These are phyloP conservation scores for Cryphonectria japonica DNA, from an alignment of 2,329 filamentous ascomycete genomes.

Conservation along the genomic window DNA sequence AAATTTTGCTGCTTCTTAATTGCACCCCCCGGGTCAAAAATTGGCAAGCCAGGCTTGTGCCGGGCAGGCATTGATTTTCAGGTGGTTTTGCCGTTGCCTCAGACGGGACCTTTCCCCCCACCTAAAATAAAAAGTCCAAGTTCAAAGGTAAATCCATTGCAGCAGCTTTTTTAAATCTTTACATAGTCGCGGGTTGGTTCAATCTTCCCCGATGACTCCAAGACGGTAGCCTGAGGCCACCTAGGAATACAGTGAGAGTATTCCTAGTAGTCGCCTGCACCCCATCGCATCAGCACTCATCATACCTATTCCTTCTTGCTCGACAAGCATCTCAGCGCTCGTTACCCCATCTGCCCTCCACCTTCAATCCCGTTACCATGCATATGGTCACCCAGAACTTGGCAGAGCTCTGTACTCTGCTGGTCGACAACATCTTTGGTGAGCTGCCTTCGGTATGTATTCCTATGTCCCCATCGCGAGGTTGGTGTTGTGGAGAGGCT, in stretches of 20 bases:
- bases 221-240: constrained; percentile 71
- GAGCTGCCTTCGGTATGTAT: constrained; percentile 84
- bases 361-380: neutral
- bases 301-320: neutral
- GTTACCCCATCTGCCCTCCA: neutral
- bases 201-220: constrained; percentile 54
- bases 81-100: constrained; percentile 4
- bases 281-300: constrained; percentile 38
- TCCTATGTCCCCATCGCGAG: constrained; percentile 39
- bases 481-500: constrained; percentile 29
- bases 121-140: constrained; percentile 29
- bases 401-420: constrained; percentile 85
- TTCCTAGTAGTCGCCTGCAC: constrained; percentile 68
- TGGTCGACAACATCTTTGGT: constrained; percentile 88
- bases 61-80: constrained; percentile 13
- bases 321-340: neutral
- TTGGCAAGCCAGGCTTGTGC: neutral
- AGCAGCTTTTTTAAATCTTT: constrained; percentile 9
- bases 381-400: constrained; percentile 65
- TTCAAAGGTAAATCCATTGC: constrained; percentile 18
- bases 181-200: neutral
- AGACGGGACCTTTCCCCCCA: constrained; percentile 23
- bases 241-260: constrained; percentile 75
- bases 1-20: neutral
- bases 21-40: constrained; percentile 1